Base-by-base conservation (phyloP, 2,329 filamentous ascomycete species). In the Teratosphaeria nubilosa region DNA sequence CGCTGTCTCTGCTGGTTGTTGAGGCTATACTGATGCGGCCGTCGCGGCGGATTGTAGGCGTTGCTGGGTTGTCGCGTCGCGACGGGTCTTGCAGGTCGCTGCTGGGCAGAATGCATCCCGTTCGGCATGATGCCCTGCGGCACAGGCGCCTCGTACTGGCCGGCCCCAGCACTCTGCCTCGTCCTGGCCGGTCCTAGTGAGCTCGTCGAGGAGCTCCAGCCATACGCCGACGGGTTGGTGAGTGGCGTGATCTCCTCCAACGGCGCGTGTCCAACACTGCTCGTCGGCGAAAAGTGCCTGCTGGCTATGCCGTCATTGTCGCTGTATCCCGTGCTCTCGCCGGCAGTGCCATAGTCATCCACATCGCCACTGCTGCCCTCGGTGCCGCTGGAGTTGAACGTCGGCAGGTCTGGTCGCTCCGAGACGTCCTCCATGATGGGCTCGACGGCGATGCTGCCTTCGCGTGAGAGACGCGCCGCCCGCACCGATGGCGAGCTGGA, bases 21-120 rank as follows among this genome's bases (percentile, higher is more conserved):
- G 58, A 77, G 63, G 6, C 75, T 74, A 64, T 77, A 78, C 65
- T 79, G 77, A 60, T 75, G 70, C 5, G 78, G 78, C 41, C 77
- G 69, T 53, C 78, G 72, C 50, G 76, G 71, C 14, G 78, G 78
- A 20, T 74, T 74, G 63, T 80, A 80, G 51, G 78, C 75, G 62
- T 78, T 79, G 45, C 75, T 77, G 22, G 77, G 77, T 27, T 76
- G 77, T 57, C 78, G 67, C 11, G 75, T 70, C n/a, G 75, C 74
- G 1, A 64, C 64, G 14, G 78, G 78, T 30, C 78, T 71, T 9
- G 61, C 45, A 11, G 64, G 60, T 50, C 60, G 60, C 50, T 61
- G 61, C 55, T 65, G 63, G 14, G 62, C 55, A 41, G 55, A 59
- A 55, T 69, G 66, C 59, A 68, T 57, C 6, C 62, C 63, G 51